phyloP scores from a whole-genome alignment of 768 basidiomycete species.

The Gymnopilus junonius region DNA sequence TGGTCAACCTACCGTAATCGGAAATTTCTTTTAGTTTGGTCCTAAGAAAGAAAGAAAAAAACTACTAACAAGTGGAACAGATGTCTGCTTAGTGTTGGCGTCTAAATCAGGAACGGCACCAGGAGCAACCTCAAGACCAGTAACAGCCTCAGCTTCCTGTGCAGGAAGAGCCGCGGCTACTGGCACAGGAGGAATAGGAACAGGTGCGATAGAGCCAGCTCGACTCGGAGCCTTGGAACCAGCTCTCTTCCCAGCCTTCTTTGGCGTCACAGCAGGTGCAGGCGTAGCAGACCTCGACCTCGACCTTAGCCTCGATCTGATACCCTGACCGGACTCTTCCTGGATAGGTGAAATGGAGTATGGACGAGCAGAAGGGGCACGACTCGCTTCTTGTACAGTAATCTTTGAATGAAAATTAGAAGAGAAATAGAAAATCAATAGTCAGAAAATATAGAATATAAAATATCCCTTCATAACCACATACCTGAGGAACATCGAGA shows the following conservation, averaged over 20 bases:
- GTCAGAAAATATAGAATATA: neutral
- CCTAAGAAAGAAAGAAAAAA: neutral
- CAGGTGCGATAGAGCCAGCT: neutral
- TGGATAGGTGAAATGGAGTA: constrained; percentile 6
- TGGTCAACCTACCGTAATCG: neutral
- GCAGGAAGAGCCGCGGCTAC: neutral
- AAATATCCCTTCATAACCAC: neutral
- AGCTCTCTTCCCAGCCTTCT: neutral
- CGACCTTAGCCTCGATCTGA: constrained; percentile 16
- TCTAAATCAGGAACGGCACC: neutral
- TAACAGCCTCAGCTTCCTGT: neutral
- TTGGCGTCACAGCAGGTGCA: constrained; percentile 3
- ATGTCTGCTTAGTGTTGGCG: neutral
- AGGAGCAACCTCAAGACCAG: neutral
- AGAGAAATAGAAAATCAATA: neutral
- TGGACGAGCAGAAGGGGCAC: constrained; percentile 6
- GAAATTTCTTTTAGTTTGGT: neutral
- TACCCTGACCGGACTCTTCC: neutral
- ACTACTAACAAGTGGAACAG: neutral
- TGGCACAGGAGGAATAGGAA: neutral
- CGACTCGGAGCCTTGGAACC: neutral
- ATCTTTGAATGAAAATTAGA: constrained; percentile 1
- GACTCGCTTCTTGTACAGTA: neutral
- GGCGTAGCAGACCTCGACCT: constrained; percentile 15
- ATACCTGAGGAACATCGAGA: constrained; percentile 1